Percentiles rank a stretch among this genome's conserved stretches.
Conservation (phyloP, 1,284 basidiomycete species). For the Irpex lacteus region DNA sequence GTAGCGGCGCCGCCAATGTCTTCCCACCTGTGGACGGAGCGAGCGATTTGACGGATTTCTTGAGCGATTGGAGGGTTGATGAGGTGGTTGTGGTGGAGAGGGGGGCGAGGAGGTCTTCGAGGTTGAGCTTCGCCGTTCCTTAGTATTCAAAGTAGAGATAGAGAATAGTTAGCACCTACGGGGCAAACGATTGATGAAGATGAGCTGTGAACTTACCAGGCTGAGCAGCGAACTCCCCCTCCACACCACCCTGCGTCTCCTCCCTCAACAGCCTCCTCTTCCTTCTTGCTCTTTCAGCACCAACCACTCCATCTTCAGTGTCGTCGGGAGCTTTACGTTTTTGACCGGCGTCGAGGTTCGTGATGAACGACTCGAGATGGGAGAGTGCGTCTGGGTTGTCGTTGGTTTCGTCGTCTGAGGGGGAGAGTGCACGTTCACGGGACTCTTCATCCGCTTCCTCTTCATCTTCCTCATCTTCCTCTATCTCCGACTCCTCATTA, state of each 20-base stretch:
- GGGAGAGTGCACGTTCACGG: conserved; percentile 33
- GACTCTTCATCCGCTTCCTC: conserved; percentile 40
- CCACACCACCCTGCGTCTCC: conserved; percentile 69
- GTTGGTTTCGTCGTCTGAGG: conserved; percentile 47
- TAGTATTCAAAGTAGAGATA: conserved; percentile 7
- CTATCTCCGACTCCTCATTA: too few species aligned
- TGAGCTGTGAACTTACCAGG: too few species aligned
- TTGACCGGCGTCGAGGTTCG: conserved; percentile 60
- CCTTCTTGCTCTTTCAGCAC: conserved; percentile 54
- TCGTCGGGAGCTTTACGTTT: conserved; percentile 69
- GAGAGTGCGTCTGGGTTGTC: conserved; percentile 56
- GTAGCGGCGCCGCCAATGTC: conserved; percentile 83
- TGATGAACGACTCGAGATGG: conserved; percentile 70
- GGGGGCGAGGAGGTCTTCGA: conserved; percentile 77
- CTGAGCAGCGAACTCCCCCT: conserved; percentile 68
- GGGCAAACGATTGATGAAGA: too few species aligned
- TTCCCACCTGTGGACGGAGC: conserved; percentile 51
- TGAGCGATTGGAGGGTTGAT: conserved; percentile 59
- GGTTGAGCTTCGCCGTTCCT: conserved; percentile 54
- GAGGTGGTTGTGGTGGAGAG: conserved; percentile 47
- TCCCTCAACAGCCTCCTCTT: conserved; percentile 60
- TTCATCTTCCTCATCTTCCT: conserved; percentile 36
- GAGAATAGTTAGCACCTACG: too few species aligned
- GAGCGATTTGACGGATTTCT: conserved; percentile 65
- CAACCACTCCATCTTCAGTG: conserved; percentile 29